A percentile compares a stretch with the other conserved stretches of the same genome.
These are phyloP conservation scores for Prototheca cutis DNA, from an alignment of 163 green algal genomes.

Conservation along the genomic window DNA sequence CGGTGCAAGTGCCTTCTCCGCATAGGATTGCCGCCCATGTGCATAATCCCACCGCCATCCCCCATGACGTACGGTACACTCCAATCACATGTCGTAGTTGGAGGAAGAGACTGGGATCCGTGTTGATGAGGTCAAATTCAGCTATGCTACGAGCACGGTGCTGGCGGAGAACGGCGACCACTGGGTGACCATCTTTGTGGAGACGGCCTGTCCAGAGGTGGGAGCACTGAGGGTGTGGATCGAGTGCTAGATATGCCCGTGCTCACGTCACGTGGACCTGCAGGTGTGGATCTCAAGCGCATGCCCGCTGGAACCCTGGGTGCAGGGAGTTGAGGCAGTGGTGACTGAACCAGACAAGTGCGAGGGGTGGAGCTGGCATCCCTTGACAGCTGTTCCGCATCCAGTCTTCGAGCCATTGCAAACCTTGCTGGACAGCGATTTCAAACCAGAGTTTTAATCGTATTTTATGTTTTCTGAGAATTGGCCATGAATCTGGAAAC, in stretches of 20 bases:
- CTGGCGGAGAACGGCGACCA: constrained; percentile 17
- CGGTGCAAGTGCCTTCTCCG: too few relatives aligned
- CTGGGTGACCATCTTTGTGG: constrained; percentile 41
- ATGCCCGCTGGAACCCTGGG: neutral
- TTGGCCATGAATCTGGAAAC: too few relatives aligned
- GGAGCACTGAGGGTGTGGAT: too few relatives aligned
- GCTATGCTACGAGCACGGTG: constrained; percentile 18
- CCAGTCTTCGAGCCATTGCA: constrained; percentile 23
- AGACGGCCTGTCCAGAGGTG: constrained; percentile 5
- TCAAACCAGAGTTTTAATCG: too few relatives aligned
- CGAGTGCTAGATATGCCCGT: too few relatives aligned
- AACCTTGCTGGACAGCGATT: constrained; percentile 12
- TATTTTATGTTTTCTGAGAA: too few relatives aligned
- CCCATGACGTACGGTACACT: too few relatives aligned
- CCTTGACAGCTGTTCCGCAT: constrained; percentile 12
- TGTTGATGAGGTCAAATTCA: constrained; percentile 3
- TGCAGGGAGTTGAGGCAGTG: constrained; percentile 2
- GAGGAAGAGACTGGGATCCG: constrained; percentile 37
- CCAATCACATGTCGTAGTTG: constrained; percentile 14
- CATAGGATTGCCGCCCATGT: too few relatives aligned
- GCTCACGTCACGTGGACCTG: too few relatives aligned
- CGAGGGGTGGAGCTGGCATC: constrained; percentile 44
- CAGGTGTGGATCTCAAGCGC: too few relatives aligned
- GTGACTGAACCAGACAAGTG: constrained; percentile 56
- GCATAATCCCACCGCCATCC: too few relatives aligned